Percentiles rank a stretch among this genome's conserved stretches.
Conservation (phyloP, 2,329 filamentous ascomycete genomes). For the Exophiala bonariae region DNA sequence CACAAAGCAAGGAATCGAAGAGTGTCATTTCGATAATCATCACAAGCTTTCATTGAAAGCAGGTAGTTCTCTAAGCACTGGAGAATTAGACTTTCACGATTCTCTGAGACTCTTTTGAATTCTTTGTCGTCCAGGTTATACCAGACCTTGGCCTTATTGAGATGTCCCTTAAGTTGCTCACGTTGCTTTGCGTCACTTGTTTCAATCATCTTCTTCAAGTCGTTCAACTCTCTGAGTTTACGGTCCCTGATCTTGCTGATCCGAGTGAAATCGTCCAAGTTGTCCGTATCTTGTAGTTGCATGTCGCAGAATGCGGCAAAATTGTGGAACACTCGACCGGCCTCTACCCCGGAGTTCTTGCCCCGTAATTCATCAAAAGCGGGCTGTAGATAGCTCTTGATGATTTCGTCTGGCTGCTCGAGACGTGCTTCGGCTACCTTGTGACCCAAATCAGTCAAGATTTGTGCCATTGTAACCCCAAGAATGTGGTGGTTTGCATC, state of each 20-base stretch:
- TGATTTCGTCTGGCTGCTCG: constrained; percentile 87
- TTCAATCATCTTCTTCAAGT: constrained; percentile 64
- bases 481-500: constrained; percentile 69
- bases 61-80: constrained; percentile 93
- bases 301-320: constrained; percentile 95
- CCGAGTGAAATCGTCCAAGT: constrained; percentile 78
- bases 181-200: constrained; percentile 44
- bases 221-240: constrained; percentile 76
- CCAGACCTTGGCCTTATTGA: constrained; percentile 79
- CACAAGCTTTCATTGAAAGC: constrained; percentile 77
- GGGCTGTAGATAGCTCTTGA: constrained; percentile 79
- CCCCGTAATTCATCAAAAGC: constrained; percentile 79
- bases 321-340: constrained; percentile 87
- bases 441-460: constrained; percentile 84
- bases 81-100: constrained; percentile 77
- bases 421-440: constrained; percentile 86
- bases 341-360: constrained; percentile 66
- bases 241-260: constrained; percentile 76
- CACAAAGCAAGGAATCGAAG: constrained; percentile 91
- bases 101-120: constrained; percentile 73
- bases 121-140: constrained; percentile 87
- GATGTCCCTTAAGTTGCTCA: constrained; percentile 59
- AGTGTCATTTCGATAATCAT: constrained; percentile 85
- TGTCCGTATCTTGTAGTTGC: constrained; percentile 83
- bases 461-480: constrained; percentile 69